These are phyloP conservation scores for Uronychia setigera DNA, from an alignment of 73 alveolate genomes.

Conservation along the genomic window DNA sequence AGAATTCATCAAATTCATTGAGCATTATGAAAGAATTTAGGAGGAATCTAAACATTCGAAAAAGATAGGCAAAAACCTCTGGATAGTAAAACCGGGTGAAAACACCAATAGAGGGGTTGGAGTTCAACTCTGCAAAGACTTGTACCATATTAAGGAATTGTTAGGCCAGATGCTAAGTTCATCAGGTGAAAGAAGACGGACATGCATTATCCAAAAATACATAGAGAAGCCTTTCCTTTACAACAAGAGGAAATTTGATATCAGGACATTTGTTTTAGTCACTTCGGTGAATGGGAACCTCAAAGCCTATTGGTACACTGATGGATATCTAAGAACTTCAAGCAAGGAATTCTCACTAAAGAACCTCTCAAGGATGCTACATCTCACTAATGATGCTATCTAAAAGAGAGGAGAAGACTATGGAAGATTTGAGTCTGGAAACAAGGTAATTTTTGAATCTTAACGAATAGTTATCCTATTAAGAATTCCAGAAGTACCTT, in stretches of 20 bases:
- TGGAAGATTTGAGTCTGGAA: constrained; percentile 77
- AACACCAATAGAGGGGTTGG: constrained; percentile 76
- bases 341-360: constrained; percentile 59
- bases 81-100: constrained; percentile 88
- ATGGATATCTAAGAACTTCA: constrained; percentile 73
- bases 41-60: not conserved
- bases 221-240: constrained; percentile 68
- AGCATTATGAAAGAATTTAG: not conserved
- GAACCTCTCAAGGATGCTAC: constrained; percentile 63
- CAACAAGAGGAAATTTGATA: constrained; percentile 74
- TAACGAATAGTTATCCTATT: constrained; percentile 44
- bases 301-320: constrained; percentile 60
- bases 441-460: constrained; percentile 41
- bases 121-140: constrained; percentile 40
- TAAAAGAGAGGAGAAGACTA: constrained; percentile 76
- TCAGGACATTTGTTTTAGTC: constrained; percentile 63
- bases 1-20: not conserved
- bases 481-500: constrained; percentile 67
- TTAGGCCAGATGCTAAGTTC: not conserved
- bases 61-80: constrained; percentile 56
- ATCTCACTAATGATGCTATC: constrained; percentile 81
- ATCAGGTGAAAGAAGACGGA: not conserved
- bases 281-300: constrained; percentile 54
- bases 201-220: constrained; percentile 70
- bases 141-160: constrained; percentile 37